Conservation (phyloP, 2,329 filamentous ascomycete genomes). For the Claviceps cyperi region DNA sequence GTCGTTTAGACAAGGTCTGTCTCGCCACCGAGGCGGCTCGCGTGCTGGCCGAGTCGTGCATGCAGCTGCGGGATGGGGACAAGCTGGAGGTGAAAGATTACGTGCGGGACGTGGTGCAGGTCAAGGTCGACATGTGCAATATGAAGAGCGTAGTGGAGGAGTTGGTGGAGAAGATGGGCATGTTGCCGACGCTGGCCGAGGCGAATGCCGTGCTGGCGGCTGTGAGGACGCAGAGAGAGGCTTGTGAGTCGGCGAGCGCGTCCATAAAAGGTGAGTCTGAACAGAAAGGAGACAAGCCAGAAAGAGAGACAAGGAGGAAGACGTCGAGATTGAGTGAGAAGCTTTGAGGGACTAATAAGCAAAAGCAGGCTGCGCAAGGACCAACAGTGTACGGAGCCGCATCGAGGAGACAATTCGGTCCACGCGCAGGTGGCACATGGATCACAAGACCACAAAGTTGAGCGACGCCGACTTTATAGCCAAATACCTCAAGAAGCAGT, state of each 20-base stretch:
- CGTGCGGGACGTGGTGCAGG: constrained; percentile 1
- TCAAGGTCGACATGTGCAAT: constrained; percentile 11
- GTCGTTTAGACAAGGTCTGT: constrained; percentile 15
- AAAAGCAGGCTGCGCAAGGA: constrained; percentile 1
- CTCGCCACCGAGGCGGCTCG: constrained; percentile 19
- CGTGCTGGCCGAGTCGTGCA: constrained; percentile 10
- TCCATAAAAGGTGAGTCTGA: neutral
- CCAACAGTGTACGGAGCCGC: constrained; percentile 10
- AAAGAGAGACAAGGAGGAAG: neutral
- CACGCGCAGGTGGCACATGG: constrained; percentile 24
- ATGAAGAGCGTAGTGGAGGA: constrained; percentile 12
- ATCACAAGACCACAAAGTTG: constrained; percentile 20
- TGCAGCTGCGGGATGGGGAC: neutral
- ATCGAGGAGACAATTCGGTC: constrained; percentile 22
- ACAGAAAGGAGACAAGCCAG: neutral
- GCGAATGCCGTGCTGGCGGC: constrained; percentile 8
- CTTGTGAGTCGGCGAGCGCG: neutral
- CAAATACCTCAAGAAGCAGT: constrained; percentile 22
- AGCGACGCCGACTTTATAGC: constrained; percentile 17
- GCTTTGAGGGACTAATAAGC: neutral
- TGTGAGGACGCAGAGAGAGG: constrained; percentile 2
- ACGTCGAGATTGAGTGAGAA: neutral
- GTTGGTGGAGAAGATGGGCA: constrained; percentile 12
- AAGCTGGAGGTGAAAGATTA: constrained; percentile 1
- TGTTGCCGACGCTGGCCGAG: constrained; percentile 10